These are phyloP conservation scores for Cladosporium austrohemisphaericum DNA, from an alignment of 2,329 filamentous ascomycete genomes.

Conservation along the genomic window DNA sequence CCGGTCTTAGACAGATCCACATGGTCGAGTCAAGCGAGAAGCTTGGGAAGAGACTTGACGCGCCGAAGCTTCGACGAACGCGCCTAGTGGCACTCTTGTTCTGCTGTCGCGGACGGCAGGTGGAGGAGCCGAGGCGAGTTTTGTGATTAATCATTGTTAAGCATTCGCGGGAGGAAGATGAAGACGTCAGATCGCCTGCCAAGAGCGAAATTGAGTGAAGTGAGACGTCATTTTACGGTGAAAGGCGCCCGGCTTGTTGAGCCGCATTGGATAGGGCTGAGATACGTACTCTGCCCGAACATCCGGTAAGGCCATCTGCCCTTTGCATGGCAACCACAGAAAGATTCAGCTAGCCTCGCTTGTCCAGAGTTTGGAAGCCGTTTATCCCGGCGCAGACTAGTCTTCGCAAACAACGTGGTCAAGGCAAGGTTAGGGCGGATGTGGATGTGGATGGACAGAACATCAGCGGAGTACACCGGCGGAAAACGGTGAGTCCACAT, in stretches of 20 bases:
- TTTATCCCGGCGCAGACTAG: neutral
- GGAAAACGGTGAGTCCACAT: too few relatives aligned
- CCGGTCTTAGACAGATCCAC: slow-evolving; percentile 13
- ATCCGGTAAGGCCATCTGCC: neutral
- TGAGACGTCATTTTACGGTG: slow-evolving; percentile 5
- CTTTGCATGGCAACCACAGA: neutral
- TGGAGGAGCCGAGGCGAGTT: slow-evolving; percentile 4
- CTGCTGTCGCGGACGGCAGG: neutral
- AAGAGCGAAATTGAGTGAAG: neutral
- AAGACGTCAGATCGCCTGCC: slow-evolving; percentile 3
- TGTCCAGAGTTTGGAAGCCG: slow-evolving; percentile 2
- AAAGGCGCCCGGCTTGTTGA: slow-evolving; percentile 1
- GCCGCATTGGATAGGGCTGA: slow-evolving; percentile 3
- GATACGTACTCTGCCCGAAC: neutral
- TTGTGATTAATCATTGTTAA: slow-evolving; percentile 4
- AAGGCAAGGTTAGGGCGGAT: neutral
- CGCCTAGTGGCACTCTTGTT: neutral
- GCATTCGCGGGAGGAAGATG: slow-evolving; percentile 4
- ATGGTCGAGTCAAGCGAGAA: slow-evolving; percentile 9
- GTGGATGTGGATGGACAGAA: too few relatives aligned
- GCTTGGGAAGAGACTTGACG: slow-evolving; percentile 4
- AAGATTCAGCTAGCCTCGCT: neutral
- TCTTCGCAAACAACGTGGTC: neutral
- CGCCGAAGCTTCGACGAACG: slow-evolving; percentile 4
- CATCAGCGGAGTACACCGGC: too few relatives aligned